phyloP scores from a whole-genome alignment of 1,139 yeast genomes.

The Wickerhamiella infanticola region DNA sequence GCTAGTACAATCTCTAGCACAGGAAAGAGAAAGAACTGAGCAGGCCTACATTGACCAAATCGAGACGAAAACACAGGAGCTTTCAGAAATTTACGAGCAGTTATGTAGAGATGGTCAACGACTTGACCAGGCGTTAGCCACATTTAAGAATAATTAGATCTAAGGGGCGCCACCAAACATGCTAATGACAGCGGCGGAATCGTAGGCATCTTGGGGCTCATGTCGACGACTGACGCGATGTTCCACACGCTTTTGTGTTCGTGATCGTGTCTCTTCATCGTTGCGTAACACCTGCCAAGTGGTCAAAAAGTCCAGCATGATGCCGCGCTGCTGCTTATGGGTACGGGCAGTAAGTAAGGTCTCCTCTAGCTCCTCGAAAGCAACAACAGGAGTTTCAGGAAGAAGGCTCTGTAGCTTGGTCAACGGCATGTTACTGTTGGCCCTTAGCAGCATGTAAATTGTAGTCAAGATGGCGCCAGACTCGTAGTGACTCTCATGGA shows the following conservation, averaged over 20 bases:
- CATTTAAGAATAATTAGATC: not conserved
- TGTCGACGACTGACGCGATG: constrained; percentile 12
- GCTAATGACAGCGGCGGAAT: constrained; percentile 14
- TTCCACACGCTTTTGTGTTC: constrained; percentile 12
- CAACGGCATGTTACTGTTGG: constrained; percentile 34
- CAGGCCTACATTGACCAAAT: too few species aligned
- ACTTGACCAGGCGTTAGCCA: too few species aligned
- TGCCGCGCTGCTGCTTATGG: constrained; percentile 57
- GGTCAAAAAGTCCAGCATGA: constrained; percentile 48
- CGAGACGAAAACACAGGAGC: too few species aligned
- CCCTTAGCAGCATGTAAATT: constrained; percentile 56
- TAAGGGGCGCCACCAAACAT: constrained; percentile 10
- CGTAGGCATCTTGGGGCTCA: constrained; percentile 12
- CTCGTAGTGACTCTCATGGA: constrained; percentile 77
- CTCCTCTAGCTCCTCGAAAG: constrained; percentile 40
- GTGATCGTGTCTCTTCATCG: constrained; percentile 28
- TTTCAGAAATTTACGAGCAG: too few species aligned
- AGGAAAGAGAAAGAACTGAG: too few species aligned
- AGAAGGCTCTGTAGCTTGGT: constrained; percentile 24
- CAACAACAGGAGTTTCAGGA: constrained; percentile 26
- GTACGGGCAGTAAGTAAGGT: constrained; percentile 45
- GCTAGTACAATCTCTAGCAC: too few species aligned
- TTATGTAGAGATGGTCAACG: too few species aligned
- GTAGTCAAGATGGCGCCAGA: constrained; percentile 79
- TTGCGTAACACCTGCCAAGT: constrained; percentile 24